These are phyloP conservation scores for Aegilops sharonensis DNA, from an alignment of 176 grass and related monocot genomes.

Conservation along the genomic window DNA sequence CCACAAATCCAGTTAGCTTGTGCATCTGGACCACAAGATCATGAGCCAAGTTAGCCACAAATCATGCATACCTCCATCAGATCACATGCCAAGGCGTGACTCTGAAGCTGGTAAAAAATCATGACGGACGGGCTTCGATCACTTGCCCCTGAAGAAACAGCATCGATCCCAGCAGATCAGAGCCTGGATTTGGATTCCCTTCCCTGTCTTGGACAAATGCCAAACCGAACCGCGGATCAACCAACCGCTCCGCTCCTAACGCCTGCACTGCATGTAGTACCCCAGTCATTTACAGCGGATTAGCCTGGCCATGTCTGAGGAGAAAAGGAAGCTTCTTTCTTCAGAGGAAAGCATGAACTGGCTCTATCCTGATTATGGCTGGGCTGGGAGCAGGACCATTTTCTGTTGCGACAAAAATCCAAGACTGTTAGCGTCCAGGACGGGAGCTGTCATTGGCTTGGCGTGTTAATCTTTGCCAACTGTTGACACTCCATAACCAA, in stretches of 20 bases:
- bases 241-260: not conserved
- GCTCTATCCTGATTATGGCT: slow-evolving; percentile 35
- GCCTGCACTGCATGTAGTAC: not conserved
- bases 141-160: slow-evolving; percentile 45
- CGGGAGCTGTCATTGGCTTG: slow-evolving; percentile 34
- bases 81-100: slow-evolving; percentile 45
- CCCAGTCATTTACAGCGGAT: not conserved
- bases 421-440: slow-evolving; percentile 38
- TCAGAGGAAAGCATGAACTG: slow-evolving; percentile 33
- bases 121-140: slow-evolving; percentile 36
- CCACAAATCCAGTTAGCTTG: slow-evolving; percentile 31
- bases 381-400: slow-evolving; percentile 40
- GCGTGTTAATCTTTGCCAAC: slow-evolving; percentile 44
- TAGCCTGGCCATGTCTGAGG: slow-evolving; percentile 18
- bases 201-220: slow-evolving; percentile 12
- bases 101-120: slow-evolving; percentile 36
- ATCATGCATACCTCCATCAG: not conserved
- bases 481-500: slow-evolving; percentile 45
- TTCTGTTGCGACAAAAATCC: slow-evolving; percentile 40
- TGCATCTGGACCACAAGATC: slow-evolving; percentile 34
- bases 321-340: slow-evolving; percentile 54
- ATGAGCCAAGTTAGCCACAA: slow-evolving; percentile 20
- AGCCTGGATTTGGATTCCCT: slow-evolving; percentile 18
- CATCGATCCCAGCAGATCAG: slow-evolving; percentile 46
- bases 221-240: not conserved